Evolutionary conservation across 1,139 yeast genomes (phyloP).

Genomic region (Sugiyamaella xylanicola): DNA sequence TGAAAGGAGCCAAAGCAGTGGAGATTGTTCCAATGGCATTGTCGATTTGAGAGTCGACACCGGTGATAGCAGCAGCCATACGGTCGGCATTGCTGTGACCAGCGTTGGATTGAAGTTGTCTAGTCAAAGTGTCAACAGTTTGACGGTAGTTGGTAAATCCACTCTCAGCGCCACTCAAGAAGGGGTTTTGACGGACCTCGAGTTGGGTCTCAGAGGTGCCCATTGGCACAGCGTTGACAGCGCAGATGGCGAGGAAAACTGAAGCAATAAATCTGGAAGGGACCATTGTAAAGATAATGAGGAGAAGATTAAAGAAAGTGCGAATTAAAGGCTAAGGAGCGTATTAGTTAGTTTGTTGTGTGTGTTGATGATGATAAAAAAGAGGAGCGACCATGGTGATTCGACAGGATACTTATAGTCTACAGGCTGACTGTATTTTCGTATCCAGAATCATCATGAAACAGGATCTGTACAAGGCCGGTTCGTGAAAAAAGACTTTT

Average conservation of each 20-base stretch:
- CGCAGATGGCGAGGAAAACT: background rate
- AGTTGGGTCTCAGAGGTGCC: background rate
- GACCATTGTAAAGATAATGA: conserved; percentile 2
- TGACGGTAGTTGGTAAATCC: conserved; percentile 33
- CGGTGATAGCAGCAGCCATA: conserved; percentile 35
- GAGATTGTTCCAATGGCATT: conserved; percentile 33
- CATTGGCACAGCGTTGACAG: conserved; percentile 10
- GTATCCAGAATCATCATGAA: too few species aligned
- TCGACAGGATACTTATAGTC: conserved; percentile 3
- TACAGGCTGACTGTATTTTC: too few species aligned
- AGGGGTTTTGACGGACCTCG: conserved; percentile 1
- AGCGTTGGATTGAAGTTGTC: conserved; percentile 26
- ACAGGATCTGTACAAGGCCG: too few species aligned
- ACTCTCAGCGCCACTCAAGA: conserved; percentile 10
- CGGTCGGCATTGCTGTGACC: conserved; percentile 34
- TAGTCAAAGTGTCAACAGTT: conserved; percentile 29
- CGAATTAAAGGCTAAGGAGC: background rate
- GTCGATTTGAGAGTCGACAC: conserved; percentile 37
- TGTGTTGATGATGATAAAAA: conserved; percentile 1
- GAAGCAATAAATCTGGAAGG: conserved; percentile 7
- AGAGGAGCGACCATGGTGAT: background rate
- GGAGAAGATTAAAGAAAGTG: background rate
- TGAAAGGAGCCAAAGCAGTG: conserved; percentile 32
- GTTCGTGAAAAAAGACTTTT: too few species aligned
- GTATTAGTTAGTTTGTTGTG: background rate